Evolutionary conservation across 192 early-diverging fungal species (phyloP), one percentile per base, ranked within the genome.

Genomic region (Coemansia aciculifera): DNA sequence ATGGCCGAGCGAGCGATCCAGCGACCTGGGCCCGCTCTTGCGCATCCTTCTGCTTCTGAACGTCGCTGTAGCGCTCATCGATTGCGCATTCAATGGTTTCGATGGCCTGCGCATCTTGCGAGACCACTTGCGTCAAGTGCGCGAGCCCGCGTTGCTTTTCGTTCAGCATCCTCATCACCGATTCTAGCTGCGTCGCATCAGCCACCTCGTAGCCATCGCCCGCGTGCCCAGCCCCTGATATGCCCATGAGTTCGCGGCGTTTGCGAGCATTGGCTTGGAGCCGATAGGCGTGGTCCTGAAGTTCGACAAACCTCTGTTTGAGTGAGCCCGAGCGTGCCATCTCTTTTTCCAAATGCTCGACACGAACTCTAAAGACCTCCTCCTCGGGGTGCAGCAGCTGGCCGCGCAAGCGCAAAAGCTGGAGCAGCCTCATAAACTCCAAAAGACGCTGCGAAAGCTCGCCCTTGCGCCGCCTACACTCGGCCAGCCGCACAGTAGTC

Each of bases 371-470:
- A 48, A 97, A 85, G 27, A 78, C 67, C 73, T 96, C 94, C 75
- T 98, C 96, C 56, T 94, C 91, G n/a, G 81, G 79, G 6, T 88
- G 85, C 44, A 97, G 84, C 9, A 91, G 88, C 69, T 91, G 90
- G 0, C 95, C 95, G 34, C 89, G 87, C 56, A 92, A 89, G 24
- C 93, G 85, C 64, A 97, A 76, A 12, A 97, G 73, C 84, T 97
- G 93, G 24, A 95, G 86, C 42, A 86, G 76, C 69, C 90, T 93
- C 91, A 97, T 92, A 40, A 98, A 83, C 89, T 95, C 84, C 29
- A 96, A 79, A 36, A 93, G 79, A 37, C 91, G 87, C 59, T 92
- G 89, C 13, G 89, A 87, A 21, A 96, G 81, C 46, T 92, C 88
- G 15, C 86, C 81, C 57, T 96, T 91, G 34, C 89, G 81, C 44